Evolutionary conservation across 1,284 basidiomycete species (phyloP), one percentile per base, ranked within the genome.

Genomic region (Ceratobasidium sp.): DNA sequence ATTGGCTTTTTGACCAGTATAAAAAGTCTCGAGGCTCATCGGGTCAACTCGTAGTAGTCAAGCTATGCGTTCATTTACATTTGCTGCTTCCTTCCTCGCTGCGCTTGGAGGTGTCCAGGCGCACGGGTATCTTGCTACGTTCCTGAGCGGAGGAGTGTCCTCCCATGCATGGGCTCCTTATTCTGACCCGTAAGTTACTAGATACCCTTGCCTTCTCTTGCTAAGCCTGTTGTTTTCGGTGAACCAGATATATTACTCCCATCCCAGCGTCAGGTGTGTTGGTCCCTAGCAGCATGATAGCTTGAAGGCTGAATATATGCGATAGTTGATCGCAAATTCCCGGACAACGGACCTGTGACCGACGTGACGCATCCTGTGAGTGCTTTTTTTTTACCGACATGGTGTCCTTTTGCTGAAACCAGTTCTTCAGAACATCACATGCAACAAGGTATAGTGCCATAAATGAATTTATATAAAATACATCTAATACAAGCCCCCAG

Each of bases 131-230:
- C 71, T 73, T 7, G 61, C 58, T 27, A 24, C 58, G 6, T 73
- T 73, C 48, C 31, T 73, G 13, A 64, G 48, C 46, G 71, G 61
- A 49, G 71, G 71, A 8, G 56, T 61, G n/a, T 49, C 56, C 14
- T 73, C 62, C n/a, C 71, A 58, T 24, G 71, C 56, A 22, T 73
- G 71, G 71, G 71, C 71, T 9, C 71, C 71, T n/a, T 73, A 53
- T 22, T 62, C 58, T 19, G 71, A 73, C 22, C 66, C 66, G 66
- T 69, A 16, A 69, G 66, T 69, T 41, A 1, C 11, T 46, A 34
- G 19, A 11, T 2, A 5, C n/a, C 43, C 16, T 27, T 58, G 2
- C 31, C 22, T 31, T 19, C 22, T 31, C 43, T 41, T 14, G 39
- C 34, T 46, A 34, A 58, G 2, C 22, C 6, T 51, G 24, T 6